Conservation (phyloP, 1,284 basidiomycete species). For the Laetiporus sulphureus region DNA sequence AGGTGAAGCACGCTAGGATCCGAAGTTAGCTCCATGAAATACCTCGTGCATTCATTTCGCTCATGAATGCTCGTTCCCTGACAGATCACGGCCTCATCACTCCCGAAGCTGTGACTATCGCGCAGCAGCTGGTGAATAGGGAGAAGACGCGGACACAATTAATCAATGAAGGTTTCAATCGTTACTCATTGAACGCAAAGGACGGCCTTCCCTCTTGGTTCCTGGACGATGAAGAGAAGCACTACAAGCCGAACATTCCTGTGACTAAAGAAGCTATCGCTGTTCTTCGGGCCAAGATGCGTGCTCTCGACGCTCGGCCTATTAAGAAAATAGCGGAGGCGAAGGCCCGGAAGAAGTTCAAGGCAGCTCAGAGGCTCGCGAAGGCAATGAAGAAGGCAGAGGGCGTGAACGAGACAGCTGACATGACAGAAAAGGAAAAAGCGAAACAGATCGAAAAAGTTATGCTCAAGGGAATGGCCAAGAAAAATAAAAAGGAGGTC, state of each 20-base stretch:
- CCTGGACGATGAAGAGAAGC: slow-evolving; percentile 91
- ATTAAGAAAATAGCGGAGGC: slow-evolving; percentile 99
- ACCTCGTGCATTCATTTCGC: no score
- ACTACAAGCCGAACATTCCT: slow-evolving; percentile 93
- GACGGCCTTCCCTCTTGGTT: slow-evolving; percentile 95
- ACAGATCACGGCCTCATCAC: slow-evolving; percentile 84
- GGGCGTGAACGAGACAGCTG: slow-evolving; percentile 84
- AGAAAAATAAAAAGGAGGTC: slow-evolving; percentile 72
- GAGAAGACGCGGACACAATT: slow-evolving; percentile 85
- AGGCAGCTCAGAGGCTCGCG: slow-evolving; percentile 79
- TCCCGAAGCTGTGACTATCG: slow-evolving; percentile 88
- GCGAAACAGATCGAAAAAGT: slow-evolving; percentile 91
- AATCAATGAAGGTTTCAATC: slow-evolving; percentile 94
- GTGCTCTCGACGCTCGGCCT: slow-evolving; percentile 92
- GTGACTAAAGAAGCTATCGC: slow-evolving; percentile 94
- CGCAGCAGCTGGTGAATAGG: slow-evolving; percentile 90
- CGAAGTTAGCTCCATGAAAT: slow-evolving; percentile 53
- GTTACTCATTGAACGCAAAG: slow-evolving; percentile 87
- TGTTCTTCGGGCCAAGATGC: slow-evolving; percentile 84
- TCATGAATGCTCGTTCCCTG: slow-evolving; percentile 7
- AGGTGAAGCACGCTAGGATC: slow-evolving; percentile 64
- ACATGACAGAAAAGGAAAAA: slow-evolving; percentile 93
- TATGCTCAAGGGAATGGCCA: slow-evolving; percentile 73
- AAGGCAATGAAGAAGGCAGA: slow-evolving; percentile 97
- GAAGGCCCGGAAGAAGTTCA: slow-evolving; percentile 95